Evolutionary conservation across 805 yeast species (phyloP), one percentile per base, ranked within the genome.

Genomic region (Candida namnaoensis): DNA sequence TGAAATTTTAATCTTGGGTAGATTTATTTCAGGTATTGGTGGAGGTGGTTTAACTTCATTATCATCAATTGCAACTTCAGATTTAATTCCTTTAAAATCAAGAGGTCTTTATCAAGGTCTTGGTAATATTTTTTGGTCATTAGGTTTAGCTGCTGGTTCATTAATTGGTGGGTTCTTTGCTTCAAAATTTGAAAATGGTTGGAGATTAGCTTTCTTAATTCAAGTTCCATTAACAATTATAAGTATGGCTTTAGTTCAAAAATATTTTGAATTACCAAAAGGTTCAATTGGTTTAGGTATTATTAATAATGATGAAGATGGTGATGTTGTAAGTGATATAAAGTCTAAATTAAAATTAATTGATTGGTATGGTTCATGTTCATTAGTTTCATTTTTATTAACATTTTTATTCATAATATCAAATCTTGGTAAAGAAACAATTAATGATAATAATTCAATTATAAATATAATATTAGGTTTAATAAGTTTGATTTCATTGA

Each of bases 41-140:
- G 96, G 95, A 14, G 93, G 95, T 8, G 96, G 96, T 1, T 69
- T 88, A 53, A 76, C 85, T 11, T 68, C 88, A 0, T 63, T 87
- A 50, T 72, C 85, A 7, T 77, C 91, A 2, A 84, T 88, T 42
- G 74, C 91, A 1, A 71, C 84, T 49, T 77, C 86, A 14, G 96
- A 88, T 59, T 63, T 88, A 39, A 80, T 88, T 10, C 83, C 95
- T 0, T 67, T 82, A 46, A 69, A 93, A 42, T 76, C 81, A 35
- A 69, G 96, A 44, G 95, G 95, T 2, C 59, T 85, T 28, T 86
- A 76, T 58, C 96, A 88, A 56, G 96, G 96, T 0, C 57, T 84
- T 40, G 83, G 83, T 32, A 88, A 88, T 57, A 67, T 88, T 15
- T 78, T 77, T 35, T 88, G 74, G 54, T 91, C 88, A 12, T 55